Base-by-base conservation (phyloP, 768 basidiomycete species). In the Leccinum imitatum region DNA sequence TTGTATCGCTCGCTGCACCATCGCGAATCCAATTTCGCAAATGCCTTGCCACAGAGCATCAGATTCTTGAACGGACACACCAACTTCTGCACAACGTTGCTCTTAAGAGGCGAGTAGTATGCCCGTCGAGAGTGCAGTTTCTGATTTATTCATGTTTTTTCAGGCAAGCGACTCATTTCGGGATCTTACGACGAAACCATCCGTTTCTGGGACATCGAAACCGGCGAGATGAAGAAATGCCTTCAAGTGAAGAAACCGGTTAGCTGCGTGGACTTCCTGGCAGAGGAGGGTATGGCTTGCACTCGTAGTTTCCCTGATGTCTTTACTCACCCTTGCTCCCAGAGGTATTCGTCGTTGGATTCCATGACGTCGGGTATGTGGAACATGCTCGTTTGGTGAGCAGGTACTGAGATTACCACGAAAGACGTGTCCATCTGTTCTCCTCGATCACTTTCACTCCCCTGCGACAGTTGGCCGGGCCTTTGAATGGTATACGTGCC, bases 161-260 rank as follows among this genome's bases (percentile, higher is more conserved):
- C 58, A 72, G 91, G 90, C 17, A 89, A 93, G 66, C 79, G 89
- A 9, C 78, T 96, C 46, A 92, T 96, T 63, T 93, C 90, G 63
- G 94, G 94, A 15, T 91, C 89, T 27, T 94, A 95, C 68, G 93
- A 95, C 58, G 93, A 94, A 72, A 93, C 90, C 1, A 95, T 96
- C 61, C 81, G 93, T 13, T 91, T 96, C 74, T 96, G 93, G 94
- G 90, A 95, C 70, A 81, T 96, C 21, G 81, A 79, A 56, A 83
- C 81, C 0, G 85, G 82, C 5, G 82, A 83, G 65, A 76, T 83
- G 76, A 87, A 87, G 74, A 90, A 89, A 67, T 91, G 89, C 65
- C 69, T 94, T 50, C 81, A 84, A 58, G 91, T 93, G 13, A 94
- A 93, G 78, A 95, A 93, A 66, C 89, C 92, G 1, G 91, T 95